Evolutionary conservation across 1,284 basidiomycete genomes (phyloP).

Genomic region (Sanghuangporus sanghuang): DNA sequence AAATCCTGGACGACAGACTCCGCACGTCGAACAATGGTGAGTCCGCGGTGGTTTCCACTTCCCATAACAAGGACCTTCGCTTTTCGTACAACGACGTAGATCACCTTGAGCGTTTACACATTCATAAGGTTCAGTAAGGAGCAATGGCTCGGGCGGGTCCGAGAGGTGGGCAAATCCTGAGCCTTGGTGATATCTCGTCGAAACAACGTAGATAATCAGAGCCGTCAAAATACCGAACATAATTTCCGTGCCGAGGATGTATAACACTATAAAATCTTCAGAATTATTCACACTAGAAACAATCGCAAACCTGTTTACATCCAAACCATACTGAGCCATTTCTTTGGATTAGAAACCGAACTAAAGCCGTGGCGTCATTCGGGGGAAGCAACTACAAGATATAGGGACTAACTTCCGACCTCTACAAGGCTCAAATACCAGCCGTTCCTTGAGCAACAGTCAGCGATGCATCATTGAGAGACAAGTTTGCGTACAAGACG

Average conservation of each 20-base stretch:
- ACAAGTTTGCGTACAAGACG: conserved; percentile 5
- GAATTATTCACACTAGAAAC: not conserved
- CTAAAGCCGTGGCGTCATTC: not conserved
- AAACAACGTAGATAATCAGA: not conserved
- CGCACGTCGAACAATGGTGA: conserved; percentile 48
- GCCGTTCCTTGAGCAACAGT: not conserved
- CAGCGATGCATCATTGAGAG: not conserved
- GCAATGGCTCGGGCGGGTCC: not conserved
- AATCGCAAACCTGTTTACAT: not conserved
- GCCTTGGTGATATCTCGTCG: not conserved
- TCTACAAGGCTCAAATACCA: conserved; percentile 10
- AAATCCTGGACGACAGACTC: conserved; percentile 43
- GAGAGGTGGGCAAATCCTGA: not conserved
- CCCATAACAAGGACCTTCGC: conserved; percentile 29
- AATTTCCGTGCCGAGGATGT: not conserved
- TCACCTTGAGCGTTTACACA: conserved; percentile 6
- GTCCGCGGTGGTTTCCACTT: conserved; percentile 47
- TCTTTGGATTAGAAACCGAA: conserved; percentile 5
- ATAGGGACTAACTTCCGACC: conserved; percentile 5
- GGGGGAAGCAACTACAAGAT: not conserved
- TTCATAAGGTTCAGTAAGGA: conserved; percentile 8
- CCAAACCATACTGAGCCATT: not conserved
- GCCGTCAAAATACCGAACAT: not conserved
- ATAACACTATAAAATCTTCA: not conserved
- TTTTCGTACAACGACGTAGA: not conserved